Evolutionary conservation across 192 early-diverging fungal genomes (phyloP).

Genomic region (Coemansia sp.): DNA sequence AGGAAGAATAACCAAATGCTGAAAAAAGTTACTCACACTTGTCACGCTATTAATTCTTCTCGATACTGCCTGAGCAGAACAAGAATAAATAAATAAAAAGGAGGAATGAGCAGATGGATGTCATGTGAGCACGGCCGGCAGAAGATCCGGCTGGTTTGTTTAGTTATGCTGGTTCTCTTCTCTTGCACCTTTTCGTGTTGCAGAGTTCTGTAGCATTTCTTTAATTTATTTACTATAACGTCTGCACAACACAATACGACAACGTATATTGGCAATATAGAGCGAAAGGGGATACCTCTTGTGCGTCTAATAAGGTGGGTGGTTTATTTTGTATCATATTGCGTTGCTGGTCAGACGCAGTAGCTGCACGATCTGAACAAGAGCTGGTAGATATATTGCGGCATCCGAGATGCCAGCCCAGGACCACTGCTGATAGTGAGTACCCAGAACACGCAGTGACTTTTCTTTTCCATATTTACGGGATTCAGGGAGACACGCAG

Average conservation of each 20-base stretch:
- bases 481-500: not conserved
- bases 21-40: not conserved
- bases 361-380: slow-evolving; percentile 3
- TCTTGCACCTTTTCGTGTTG: too few species aligned
- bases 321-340: slow-evolving; percentile 3
- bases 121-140: not conserved
- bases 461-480: not conserved
- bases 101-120: not conserved
- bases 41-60: not conserved
- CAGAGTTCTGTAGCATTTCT: too few species aligned
- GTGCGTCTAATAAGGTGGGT: not conserved
- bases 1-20: not conserved
- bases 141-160: not conserved
- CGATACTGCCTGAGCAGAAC: not conserved
- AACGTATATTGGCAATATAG: too few species aligned
- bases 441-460: too few species aligned
- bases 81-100: not conserved
- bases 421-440: too few species aligned
- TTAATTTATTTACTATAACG: too few species aligned
- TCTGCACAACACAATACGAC: not conserved
- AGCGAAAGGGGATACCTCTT: too few species aligned
- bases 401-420: not conserved
- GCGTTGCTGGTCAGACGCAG: not conserved
- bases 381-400: not conserved
- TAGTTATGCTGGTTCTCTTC: too few species aligned